Conservation (phyloP, 805 yeast species). For the Blastobotrys chiropterorum region DNA sequence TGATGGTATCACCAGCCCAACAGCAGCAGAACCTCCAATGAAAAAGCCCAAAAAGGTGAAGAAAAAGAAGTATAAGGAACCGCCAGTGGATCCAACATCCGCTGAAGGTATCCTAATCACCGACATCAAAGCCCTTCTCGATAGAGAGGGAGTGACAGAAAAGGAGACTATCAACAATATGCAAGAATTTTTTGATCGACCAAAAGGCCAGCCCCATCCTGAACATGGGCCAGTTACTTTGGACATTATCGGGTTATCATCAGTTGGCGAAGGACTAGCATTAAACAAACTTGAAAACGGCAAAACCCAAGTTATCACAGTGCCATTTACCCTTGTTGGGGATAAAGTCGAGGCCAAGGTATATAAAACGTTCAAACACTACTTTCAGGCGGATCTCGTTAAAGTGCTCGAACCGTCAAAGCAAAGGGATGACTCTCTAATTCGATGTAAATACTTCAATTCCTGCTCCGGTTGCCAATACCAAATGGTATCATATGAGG, state of each 20-base stretch:
- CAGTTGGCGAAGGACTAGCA: constrained; percentile 87
- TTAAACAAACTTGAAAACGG: constrained; percentile 53
- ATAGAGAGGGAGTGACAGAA: constrained; percentile 36
- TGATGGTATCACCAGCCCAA: not conserved
- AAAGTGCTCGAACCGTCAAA: constrained; percentile 40
- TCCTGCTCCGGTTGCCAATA: constrained; percentile 93
- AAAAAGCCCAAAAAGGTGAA: constrained; percentile 7
- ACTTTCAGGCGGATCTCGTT: constrained; percentile 69
- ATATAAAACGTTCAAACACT: constrained; percentile 69
- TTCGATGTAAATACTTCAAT: constrained; percentile 80
- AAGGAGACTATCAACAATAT: constrained; percentile 55
- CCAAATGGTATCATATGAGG: constrained; percentile 67
- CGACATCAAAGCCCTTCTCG: constrained; percentile 61
- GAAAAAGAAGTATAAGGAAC: constrained; percentile 47
- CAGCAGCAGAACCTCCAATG: not conserved
- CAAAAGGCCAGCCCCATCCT: constrained; percentile 33
- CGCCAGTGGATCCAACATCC: constrained; percentile 66
- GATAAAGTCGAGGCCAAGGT: constrained; percentile 67
- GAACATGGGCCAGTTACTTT: constrained; percentile 55
- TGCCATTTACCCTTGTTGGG: constrained; percentile 88
- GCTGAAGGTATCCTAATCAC: constrained; percentile 71
- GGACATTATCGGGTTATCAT: constrained; percentile 49
- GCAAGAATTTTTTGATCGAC: constrained; percentile 48
- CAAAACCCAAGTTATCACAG: constrained; percentile 48
- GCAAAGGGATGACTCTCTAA: constrained; percentile 51